phyloP scores from a whole-genome alignment of 495 filamentous ascomycete species.

The Jackrogersella minutella region DNA sequence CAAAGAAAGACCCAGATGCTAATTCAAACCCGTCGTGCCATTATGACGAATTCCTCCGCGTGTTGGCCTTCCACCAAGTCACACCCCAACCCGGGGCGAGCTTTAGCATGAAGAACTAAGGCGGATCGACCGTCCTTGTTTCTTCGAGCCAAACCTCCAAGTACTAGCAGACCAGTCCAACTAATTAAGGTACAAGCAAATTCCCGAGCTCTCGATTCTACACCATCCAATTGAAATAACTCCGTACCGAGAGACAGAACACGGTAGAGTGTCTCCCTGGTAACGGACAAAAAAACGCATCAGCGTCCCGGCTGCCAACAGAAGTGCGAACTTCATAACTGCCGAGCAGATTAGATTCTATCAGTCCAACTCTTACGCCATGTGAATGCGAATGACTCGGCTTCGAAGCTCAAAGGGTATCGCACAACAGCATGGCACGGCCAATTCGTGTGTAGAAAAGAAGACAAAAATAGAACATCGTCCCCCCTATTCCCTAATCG shows the following conservation, averaged over 20 bases:
- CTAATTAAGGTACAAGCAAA: slow-evolving; percentile 30
- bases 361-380: slow-evolving; percentile 46
- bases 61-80: slow-evolving; percentile 35
- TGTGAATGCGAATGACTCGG: slow-evolving; percentile 40
- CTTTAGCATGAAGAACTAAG: slow-evolving; percentile 18
- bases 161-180: slow-evolving; percentile 7
- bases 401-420: slow-evolving; percentile 48
- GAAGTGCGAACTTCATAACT: slow-evolving; percentile 51
- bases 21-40: slow-evolving; percentile 18
- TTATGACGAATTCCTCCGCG: slow-evolving; percentile 36
- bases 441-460: slow-evolving; percentile 39
- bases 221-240: slow-evolving; percentile 37
- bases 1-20: slow-evolving; percentile 12
- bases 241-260: slow-evolving; percentile 24
- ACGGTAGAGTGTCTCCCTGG: slow-evolving; percentile 11
- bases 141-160: slow-evolving; percentile 17
- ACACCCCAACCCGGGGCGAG: slow-evolving; percentile 21
- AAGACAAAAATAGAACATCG: slow-evolving; percentile 43
- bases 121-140: slow-evolving; percentile 36
- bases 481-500: slow-evolving; percentile 3
- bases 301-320: slow-evolving; percentile 40
- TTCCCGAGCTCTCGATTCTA: slow-evolving; percentile 20
- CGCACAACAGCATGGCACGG: slow-evolving; percentile 47
- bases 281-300: slow-evolving; percentile 21
- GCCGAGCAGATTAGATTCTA: slow-evolving; percentile 48